Evolutionary conservation across 179 eudicot genomes (phyloP).

Genomic region (Heliamphora pulchella): DNA sequence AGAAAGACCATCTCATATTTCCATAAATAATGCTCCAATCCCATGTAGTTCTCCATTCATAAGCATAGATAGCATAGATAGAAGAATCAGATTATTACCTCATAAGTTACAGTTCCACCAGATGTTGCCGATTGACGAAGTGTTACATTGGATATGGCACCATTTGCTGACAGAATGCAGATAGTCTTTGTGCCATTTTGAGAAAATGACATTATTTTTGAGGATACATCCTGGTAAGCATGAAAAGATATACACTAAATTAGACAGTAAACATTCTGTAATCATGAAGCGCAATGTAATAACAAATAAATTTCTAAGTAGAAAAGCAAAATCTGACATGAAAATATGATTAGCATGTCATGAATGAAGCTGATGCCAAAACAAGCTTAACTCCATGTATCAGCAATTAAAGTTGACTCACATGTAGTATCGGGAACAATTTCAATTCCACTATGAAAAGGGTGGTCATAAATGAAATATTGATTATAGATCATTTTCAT

Average conservation of each 20-base stretch:
- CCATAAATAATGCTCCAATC: background rate
- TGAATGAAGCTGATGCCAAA: background rate
- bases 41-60: background rate
- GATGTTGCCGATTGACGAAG: conserved; percentile 42
- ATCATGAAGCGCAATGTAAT: background rate
- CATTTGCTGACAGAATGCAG: conserved; percentile 61
- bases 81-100: conserved; percentile 26
- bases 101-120: conserved; percentile 51
- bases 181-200: conserved; percentile 43
- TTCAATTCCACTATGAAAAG: background rate
- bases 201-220: conserved; percentile 48
- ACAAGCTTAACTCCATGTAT: conserved; percentile 5
- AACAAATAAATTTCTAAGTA: background rate
- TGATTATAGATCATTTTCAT: background rate
- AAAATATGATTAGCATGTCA: background rate
- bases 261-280: background rate
- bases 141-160: conserved; percentile 51
- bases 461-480: background rate
- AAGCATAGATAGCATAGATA: background rate
- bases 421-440: background rate
- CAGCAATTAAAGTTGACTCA: background rate
- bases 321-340: background rate
- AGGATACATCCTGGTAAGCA: conserved; percentile 41
- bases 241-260: background rate
- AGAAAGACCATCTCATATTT: background rate